phyloP scores from a whole-genome alignment of 306 rosid genomes.

The Chamaecrista fasciculata region DNA sequence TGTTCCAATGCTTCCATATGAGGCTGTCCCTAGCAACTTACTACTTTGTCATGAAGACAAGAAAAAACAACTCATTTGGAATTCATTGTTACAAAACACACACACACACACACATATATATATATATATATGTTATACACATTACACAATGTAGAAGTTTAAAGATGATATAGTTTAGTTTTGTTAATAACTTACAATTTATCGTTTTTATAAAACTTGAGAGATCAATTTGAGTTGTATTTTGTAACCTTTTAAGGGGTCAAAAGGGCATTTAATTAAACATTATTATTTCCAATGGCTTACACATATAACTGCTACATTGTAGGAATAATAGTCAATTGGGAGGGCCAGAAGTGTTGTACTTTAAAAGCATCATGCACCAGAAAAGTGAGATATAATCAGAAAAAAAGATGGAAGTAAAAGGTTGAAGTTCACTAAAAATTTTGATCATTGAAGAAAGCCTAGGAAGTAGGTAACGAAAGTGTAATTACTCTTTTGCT shows the following conservation, averaged over 20 bases:
- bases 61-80: slow-evolving; percentile 64
- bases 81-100: slow-evolving; percentile 36
- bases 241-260: too few relatives aligned
- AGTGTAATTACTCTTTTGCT: neutral
- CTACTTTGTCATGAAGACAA: slow-evolving; percentile 83
- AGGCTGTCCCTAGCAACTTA: slow-evolving; percentile 68
- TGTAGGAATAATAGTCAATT: slow-evolving; percentile 21
- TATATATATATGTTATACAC: too few relatives aligned
- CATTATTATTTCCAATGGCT: too few relatives aligned
- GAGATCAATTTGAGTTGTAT: too few relatives aligned
- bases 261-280: too few relatives aligned
- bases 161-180: too few relatives aligned
- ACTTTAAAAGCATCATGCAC: slow-evolving; percentile 34
- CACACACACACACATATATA: too few relatives aligned
- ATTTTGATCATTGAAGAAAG: neutral
- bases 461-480: too few relatives aligned
- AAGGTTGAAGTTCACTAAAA: slow-evolving; percentile 5
- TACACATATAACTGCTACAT: slow-evolving; percentile 34
- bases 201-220: too few relatives aligned
- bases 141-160: too few relatives aligned
- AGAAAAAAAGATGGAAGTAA: slow-evolving; percentile 19
- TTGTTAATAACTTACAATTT: too few relatives aligned
- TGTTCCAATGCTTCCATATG: slow-evolving; percentile 42
- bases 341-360: slow-evolving; percentile 13
- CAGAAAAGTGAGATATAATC: slow-evolving; percentile 26